Base-by-base conservation (phyloP, 2,329 filamentous ascomycete genomes). In the Pseudogymnoascus sp. region DNA sequence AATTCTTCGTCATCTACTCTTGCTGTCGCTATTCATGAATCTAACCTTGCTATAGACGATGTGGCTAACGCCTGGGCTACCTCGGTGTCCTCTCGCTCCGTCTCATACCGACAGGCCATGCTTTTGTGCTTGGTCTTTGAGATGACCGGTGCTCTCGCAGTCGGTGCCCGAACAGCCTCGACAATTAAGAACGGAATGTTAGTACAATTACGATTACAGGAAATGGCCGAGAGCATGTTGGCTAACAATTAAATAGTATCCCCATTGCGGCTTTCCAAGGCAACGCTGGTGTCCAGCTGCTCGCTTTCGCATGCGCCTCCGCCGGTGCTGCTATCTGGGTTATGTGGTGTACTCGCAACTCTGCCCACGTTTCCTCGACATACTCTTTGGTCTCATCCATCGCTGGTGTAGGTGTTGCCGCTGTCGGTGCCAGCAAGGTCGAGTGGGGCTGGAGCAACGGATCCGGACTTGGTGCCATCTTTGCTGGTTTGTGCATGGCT, bases 41-140 rank as follows among this genome's bases (percentile, higher is more conserved):
- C 31, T 60, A 26, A 36, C 26, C 6, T 19, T 50, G 15, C 6
- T 15, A 33, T 57, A 88, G 86, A 92, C 76, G 90, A 93, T 88
- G 89, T 93, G 64, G 89, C 90, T 72, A 93, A 93, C 77, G 79
- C 89, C 61, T 93, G 88, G 87, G 89, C 89, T 7, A 93, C 90
- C 69, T 88, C 84, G 71, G 89, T 93, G 65, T 92, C 89, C 19
- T 92, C 89, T n/a, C 79, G 89, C 62, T 92, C 89, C 68, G 80
- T 91, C 71, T 80, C 86, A 1, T 89, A 90, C 77, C 76, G 83
- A 69, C 85, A 87, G 76, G 88, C 86, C 67, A 88, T 88, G 85
- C 69, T 87, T 35, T 77, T 88, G 59, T 83, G 85, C 59, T 82
- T 83, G 57, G 75, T 89, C 66, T 89, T 89, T 75, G 87, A 90